Percentiles rank a stretch among this genome's conserved stretches.
phyloP scores from a whole-genome alignment of 345 rosid species.

The Dipteronia dyeriana region DNA sequence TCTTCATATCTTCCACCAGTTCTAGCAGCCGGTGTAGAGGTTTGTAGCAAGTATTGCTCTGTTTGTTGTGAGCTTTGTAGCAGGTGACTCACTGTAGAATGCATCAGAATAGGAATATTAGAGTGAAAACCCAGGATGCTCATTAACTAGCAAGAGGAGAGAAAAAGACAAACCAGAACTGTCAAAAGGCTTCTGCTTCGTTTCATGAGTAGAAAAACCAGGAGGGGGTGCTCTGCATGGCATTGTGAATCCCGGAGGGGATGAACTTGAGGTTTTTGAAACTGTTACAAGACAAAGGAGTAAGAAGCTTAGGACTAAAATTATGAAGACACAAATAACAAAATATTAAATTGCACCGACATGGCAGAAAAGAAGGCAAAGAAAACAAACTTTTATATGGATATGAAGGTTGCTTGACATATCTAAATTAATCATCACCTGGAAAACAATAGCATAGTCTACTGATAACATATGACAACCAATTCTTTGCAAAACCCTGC shows the following conservation, averaged over 20 bases:
- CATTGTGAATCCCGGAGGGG: conserved; percentile 58
- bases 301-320: background rate
- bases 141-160: background rate
- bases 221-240: conserved; percentile 62
- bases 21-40: conserved; percentile 27
- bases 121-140: too few species aligned
- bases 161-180: conserved; percentile 33
- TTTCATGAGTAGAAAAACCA: conserved; percentile 50
- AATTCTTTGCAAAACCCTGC: background rate
- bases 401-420: background rate
- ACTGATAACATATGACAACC: background rate
- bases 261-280: conserved; percentile 47
- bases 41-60: conserved; percentile 21
- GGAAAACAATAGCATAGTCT: background rate
- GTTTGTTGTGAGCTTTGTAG: conserved; percentile 23
- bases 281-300: conserved; percentile 22
- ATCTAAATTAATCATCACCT: background rate
- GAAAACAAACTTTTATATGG: background rate
- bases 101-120: conserved; percentile 6
- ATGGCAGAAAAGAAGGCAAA: background rate
- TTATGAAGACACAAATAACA: background rate
- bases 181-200: conserved; percentile 39
- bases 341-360: background rate
- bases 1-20: conserved; percentile 29
- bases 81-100: conserved; percentile 38